Conservation (phyloP, 495 filamentous ascomycete genomes). For the Talaromyces thailandensis region DNA sequence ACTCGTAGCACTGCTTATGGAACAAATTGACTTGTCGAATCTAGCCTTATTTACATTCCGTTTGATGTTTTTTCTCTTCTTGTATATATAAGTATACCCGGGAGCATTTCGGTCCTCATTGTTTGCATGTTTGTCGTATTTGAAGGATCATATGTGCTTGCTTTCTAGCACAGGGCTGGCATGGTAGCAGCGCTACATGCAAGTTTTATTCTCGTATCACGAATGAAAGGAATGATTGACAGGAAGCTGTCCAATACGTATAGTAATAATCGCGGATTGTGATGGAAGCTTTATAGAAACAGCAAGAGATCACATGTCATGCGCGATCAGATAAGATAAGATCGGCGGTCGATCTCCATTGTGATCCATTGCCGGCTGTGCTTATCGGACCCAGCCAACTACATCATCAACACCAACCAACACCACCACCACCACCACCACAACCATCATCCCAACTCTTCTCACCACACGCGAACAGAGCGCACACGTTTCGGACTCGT, state of each 20-base stretch:
- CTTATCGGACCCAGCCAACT: neutral
- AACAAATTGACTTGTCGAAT: neutral
- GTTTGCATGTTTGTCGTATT: neutral
- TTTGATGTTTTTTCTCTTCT: neutral
- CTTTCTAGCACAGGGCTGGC: neutral
- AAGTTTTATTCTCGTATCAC: neutral
- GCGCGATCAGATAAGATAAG: neutral
- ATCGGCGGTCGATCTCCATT: neutral
- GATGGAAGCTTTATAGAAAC: neutral
- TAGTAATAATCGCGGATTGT: neutral
- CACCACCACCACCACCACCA: no score
- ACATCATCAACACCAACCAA: neutral
- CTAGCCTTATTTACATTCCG: neutral
- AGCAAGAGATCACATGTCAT: neutral
- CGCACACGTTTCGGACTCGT: neutral
- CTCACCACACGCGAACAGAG: neutral
- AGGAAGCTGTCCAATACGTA: no score
- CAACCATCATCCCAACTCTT: neutral
- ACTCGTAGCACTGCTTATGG: neutral
- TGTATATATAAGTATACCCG: slow-evolving; percentile 2
- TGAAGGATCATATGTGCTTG: neutral
- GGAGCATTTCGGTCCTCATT: neutral
- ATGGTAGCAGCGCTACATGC: neutral
- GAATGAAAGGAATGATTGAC: neutral
- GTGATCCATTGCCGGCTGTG: neutral